Conservation (phyloP, 768 basidiomycete genomes). For the Hygrophoropsis aurantiaca region DNA sequence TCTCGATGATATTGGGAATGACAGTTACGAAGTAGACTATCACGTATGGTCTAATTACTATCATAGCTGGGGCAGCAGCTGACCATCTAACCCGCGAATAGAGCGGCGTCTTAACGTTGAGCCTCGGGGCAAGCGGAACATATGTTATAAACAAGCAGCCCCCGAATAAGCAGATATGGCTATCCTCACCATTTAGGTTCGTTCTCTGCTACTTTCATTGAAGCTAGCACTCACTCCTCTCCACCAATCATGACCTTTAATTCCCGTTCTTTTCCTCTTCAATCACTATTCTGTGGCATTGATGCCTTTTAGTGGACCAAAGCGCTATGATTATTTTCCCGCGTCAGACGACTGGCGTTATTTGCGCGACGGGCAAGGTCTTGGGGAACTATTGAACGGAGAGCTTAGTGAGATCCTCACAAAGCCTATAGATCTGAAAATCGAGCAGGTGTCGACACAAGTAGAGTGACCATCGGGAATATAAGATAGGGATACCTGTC, state of each 20-base stretch:
- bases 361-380: slow-evolving; percentile 57
- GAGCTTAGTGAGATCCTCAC: slow-evolving; percentile 57
- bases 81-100: too few species aligned
- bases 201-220: slow-evolving; percentile 13
- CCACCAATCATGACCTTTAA: not conserved
- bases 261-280: not conserved
- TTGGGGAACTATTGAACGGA: slow-evolving; percentile 63
- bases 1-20: slow-evolving; percentile 56
- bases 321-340: slow-evolving; percentile 80
- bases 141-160: slow-evolving; percentile 98
- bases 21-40: slow-evolving; percentile 83
- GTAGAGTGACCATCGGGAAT: slow-evolving; percentile 8
- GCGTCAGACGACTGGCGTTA: slow-evolving; percentile 71
- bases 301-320: slow-evolving; percentile 68
- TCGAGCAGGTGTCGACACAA: slow-evolving; percentile 26
- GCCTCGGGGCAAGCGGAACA: slow-evolving; percentile 72
- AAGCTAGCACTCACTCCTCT: not conserved
- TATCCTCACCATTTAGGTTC: slow-evolving; percentile 86
- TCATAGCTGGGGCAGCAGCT: not conserved
- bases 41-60: slow-evolving; percentile 49
- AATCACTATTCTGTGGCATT: not conserved
- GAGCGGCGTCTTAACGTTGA: slow-evolving; percentile 90
- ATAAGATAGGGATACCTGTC: slow-evolving; percentile 7
- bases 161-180: slow-evolving; percentile 96
- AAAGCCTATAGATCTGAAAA: slow-evolving; percentile 31